Evolutionary conservation across 116 monocot genomes (phyloP), one percentile per base, ranked within the genome.

Genomic region (Zostera marina): DNA sequence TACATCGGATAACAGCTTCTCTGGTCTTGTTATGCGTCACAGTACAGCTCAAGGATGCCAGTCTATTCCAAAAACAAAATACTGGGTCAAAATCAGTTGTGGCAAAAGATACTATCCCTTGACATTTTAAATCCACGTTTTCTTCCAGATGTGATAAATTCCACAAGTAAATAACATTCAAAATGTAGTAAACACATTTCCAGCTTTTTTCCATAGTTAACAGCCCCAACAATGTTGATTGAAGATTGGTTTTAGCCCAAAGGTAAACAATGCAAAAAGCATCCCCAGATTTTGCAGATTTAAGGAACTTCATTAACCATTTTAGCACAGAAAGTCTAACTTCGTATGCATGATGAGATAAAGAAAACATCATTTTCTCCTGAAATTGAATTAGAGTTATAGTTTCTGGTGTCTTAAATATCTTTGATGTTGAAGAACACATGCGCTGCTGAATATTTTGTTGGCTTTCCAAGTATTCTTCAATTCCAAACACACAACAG

Each of bases 151-250:
- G 72, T 8, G 74, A 47, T 43, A 51, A 22, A 46, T 75, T 75
- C 83, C 98, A 99, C n/a, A 68, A 66, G 51, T 80, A 99, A 61
- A 99, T 81, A 17, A 77, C 77, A 63, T 79, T 99, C 57, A 99
- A 58, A 38, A 81, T 68, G 53, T 99, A 91, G 60, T 81, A 81
- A 56, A 86, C 62, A 56, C 98, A 99, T 62, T 87, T 99, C 42
- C 77, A 79, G 64, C 83, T 74, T 52, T 77, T 74, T 69, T 99
- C 98, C 44, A 60, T 44, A 44, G 51, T 47, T 52, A 99, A 63
- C 20, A 53, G 54, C 14, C 75, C 39, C 64, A 87, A 77, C 52
- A 89, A 51, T 56, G 63, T 60, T 8, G 53, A 32, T 47, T 76
- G 78, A n/a, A 99, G 81, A 72, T 79, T 32, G 7, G 52, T 59